Evolutionary conservation across 768 basidiomycete genomes (phyloP).

Genomic region (Favolaschia claudopus): DNA sequence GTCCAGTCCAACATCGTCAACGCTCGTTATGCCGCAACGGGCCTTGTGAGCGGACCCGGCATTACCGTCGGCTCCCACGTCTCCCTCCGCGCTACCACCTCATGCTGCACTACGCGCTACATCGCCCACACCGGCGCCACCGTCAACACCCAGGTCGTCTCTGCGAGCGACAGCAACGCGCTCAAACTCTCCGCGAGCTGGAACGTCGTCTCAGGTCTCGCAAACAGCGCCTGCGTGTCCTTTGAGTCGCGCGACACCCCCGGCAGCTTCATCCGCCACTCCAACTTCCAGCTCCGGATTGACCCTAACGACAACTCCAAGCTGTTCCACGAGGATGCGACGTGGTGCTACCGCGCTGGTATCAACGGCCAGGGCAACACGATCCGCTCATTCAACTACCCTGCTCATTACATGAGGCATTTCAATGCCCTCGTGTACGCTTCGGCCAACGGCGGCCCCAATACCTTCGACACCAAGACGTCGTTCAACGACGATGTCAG

Average conservation of each 20-base stretch:
- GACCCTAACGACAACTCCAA: background rate
- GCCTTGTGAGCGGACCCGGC: background rate
- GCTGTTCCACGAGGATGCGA: slow-evolving; percentile 1
- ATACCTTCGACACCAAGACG: too few species aligned
- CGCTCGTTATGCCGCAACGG: background rate
- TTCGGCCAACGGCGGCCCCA: too few species aligned
- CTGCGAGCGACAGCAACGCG: background rate
- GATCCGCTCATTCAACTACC: slow-evolving; percentile 1
- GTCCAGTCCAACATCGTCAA: background rate
- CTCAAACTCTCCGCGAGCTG: background rate
- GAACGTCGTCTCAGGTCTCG: background rate
- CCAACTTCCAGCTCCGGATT: background rate
- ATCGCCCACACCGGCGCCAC: background rate
- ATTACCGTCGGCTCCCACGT: background rate
- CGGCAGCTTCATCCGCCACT: background rate
- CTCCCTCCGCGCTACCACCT: background rate
- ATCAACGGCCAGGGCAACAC: background rate
- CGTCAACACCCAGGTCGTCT: background rate
- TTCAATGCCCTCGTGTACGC: too few species aligned
- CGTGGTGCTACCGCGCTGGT: background rate
- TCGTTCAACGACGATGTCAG: too few species aligned
- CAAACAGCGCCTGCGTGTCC: background rate
- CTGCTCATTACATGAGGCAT: too few species aligned
- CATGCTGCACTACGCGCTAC: background rate
- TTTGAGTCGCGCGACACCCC: slow-evolving; percentile 1